Base-by-base conservation (phyloP, 2,329 filamentous ascomycete genomes). In the Trichoderma simmonsii region DNA sequence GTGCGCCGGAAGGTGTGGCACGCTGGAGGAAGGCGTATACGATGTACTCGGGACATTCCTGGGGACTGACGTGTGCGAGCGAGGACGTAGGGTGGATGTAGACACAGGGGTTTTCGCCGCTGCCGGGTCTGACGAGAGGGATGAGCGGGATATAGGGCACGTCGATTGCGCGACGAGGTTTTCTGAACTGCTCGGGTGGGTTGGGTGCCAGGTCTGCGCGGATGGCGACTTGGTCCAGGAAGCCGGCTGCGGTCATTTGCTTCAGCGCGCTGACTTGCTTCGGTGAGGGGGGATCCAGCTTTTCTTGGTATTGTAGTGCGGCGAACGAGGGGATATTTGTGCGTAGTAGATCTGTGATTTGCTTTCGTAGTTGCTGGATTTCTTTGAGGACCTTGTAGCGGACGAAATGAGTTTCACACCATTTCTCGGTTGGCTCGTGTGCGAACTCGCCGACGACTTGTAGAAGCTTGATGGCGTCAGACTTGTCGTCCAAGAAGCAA, bases 211-310 rank as follows among this genome's bases (percentile, higher is more conserved):
- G 85, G 80, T 99, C 95, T 4, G 93, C 93, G 73, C 96, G 93
- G 76, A 98, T 94, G 60, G 96, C 96, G 54, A 99, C 88, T 76
- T 98, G 93, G 81, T 99, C 96, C 77, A 98, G 90, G 83, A 98
- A 98, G 1, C 95, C 96, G 0, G 94, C 92, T 0, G 95, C 93
- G 26, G 93, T 90, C 83, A 98, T 97, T 79, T 98, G 93, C 80
- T 97, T 97, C 32, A 99, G 85, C 1, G 93, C 90, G 61, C 91
- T 90, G 32, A 97, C 85, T 78, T 94, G 91, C 75, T 90, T 92
- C 7, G 90, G 83, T 0, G 88, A 88, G 0, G 90, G 90, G 0
- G 86, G 85, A 62, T 87, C 84, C 3, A 92, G 84, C 76, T 85
- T 86, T 34, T 90, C 88, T 70, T 86, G 81, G 75, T 87, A 87